These are phyloP conservation scores for Talaromyces sp. DNA, from an alignment of 2,329 filamentous ascomycete genomes.

Conservation along the genomic window DNA sequence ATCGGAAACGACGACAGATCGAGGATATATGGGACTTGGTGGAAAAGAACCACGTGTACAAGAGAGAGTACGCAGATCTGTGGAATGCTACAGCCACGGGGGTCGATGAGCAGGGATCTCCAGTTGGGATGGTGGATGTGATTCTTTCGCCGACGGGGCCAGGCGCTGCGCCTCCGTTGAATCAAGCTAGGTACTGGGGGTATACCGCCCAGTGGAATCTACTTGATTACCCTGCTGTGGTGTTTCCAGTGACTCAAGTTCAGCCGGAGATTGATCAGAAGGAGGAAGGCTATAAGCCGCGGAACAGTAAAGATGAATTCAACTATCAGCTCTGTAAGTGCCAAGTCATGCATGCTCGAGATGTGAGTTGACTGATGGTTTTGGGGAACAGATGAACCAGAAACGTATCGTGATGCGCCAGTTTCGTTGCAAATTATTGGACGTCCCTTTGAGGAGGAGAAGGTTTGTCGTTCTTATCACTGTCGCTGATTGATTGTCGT, in stretches of 20 bases:
- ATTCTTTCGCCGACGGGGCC: constrained; percentile 58
- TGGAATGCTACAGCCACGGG: constrained; percentile 42
- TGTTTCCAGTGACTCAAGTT: constrained; percentile 54
- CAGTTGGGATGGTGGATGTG: constrained; percentile 45
- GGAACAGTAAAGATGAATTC: constrained; percentile 45
- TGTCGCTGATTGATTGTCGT: background rate
- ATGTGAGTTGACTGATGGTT: background rate
- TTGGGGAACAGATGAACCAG: constrained; percentile 8
- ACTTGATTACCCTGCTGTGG: constrained; percentile 59
- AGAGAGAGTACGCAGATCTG: constrained; percentile 38
- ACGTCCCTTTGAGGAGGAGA: constrained; percentile 35
- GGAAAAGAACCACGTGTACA: constrained; percentile 41
- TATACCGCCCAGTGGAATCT: constrained; percentile 66
- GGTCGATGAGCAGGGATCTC: constrained; percentile 19
- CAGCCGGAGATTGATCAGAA: constrained; percentile 39
- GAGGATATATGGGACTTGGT: constrained; percentile 41
- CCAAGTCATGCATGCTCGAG: background rate
- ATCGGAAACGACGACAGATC: constrained; percentile 39
- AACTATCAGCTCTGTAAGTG: constrained; percentile 45
- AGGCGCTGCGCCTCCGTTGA: constrained; percentile 50
- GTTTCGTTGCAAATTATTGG: constrained; percentile 10
- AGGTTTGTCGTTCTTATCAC: constrained; percentile 29
- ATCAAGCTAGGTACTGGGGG: constrained; percentile 55
- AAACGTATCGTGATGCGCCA: constrained; percentile 8
- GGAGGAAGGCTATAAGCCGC: constrained; percentile 32